phyloP scores from a whole-genome alignment of 805 yeast genomes.

The Lipomyces mesembrius region DNA sequence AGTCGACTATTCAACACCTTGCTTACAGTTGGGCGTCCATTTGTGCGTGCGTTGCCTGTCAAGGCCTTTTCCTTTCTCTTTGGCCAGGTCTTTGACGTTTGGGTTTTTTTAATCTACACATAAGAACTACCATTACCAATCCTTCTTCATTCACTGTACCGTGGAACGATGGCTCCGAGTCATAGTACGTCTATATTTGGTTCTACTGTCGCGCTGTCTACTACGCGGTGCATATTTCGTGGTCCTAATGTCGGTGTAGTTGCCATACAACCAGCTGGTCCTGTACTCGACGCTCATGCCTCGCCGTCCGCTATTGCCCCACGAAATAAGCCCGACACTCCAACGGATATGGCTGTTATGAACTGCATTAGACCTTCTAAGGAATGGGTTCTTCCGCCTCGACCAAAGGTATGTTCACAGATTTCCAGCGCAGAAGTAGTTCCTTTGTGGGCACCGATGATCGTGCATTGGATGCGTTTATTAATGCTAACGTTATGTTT shows the following conservation, averaged over 20 bases:
- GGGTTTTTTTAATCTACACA: too few species aligned
- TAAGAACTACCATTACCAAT: too few species aligned
- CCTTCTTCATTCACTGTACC: neutral
- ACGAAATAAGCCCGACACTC: constrained; percentile 26
- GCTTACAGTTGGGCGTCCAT: too few species aligned
- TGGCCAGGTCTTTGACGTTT: neutral
- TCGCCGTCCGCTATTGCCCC: constrained; percentile 33
- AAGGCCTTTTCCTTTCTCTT: neutral
- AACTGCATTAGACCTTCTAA: constrained; percentile 58
- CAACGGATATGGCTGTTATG: constrained; percentile 10
- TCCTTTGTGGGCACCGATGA: neutral
- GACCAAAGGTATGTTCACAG: constrained; percentile 57
- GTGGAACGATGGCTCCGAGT: constrained; percentile 22
- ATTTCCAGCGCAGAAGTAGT: neutral
- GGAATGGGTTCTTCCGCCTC: constrained; percentile 83
- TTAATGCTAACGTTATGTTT: neutral
- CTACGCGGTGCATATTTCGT: neutral
- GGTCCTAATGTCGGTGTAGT: constrained; percentile 9
- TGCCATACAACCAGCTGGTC: constrained; percentile 31
- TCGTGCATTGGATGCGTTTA: neutral
- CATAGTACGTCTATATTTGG: constrained; percentile 22
- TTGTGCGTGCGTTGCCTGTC: too few species aligned
- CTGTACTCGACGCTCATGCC: constrained; percentile 6
- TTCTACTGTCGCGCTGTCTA: neutral
- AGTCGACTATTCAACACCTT: too few species aligned